These are phyloP conservation scores for Cyclocybe aegerita DNA, from an alignment of 768 basidiomycete genomes.

Conservation along the genomic window DNA sequence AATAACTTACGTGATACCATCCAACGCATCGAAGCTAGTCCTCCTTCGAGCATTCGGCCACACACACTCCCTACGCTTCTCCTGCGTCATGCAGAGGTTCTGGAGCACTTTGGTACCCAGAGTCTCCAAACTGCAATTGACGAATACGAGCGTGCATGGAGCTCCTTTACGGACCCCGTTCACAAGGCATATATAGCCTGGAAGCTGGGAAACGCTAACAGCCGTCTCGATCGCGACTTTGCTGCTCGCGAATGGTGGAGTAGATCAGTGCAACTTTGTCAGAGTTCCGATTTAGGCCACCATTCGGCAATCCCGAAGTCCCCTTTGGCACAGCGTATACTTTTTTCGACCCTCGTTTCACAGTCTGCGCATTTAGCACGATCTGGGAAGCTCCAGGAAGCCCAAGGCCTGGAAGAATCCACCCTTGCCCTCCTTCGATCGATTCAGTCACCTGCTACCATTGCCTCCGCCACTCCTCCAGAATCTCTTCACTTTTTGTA, in stretches of 20 bases:
- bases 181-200: conserved; percentile 51
- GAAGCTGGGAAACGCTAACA: conserved; percentile 68
- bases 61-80: conserved; percentile 56
- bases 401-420: conserved; percentile 54
- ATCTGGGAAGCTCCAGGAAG: conserved; percentile 52
- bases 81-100: conserved; percentile 48
- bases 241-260: conserved; percentile 72
- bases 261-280: conserved; percentile 49
- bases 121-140: conserved; percentile 53
- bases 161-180: conserved; percentile 25
- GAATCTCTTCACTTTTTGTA: conserved; percentile 64
- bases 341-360: conserved; percentile 64
- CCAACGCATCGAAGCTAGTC: conserved; percentile 39
- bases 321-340: conserved; percentile 61
- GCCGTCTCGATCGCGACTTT: conserved; percentile 48
- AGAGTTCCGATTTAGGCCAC: conserved; percentile 13
- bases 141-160: conserved; percentile 61
- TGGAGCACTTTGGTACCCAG: conserved; percentile 61
- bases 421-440: conserved; percentile 55
- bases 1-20: conserved; percentile 52
- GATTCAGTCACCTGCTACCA: conserved; percentile 45
- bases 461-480: conserved; percentile 46
- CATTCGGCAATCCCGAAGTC: conserved; percentile 30
- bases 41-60: conserved; percentile 41
- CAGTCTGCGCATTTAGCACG: conserved; percentile 70